These are phyloP conservation scores for Cladosporium sp. DNA, from an alignment of 2,329 filamentous ascomycete species.

Conservation along the genomic window DNA sequence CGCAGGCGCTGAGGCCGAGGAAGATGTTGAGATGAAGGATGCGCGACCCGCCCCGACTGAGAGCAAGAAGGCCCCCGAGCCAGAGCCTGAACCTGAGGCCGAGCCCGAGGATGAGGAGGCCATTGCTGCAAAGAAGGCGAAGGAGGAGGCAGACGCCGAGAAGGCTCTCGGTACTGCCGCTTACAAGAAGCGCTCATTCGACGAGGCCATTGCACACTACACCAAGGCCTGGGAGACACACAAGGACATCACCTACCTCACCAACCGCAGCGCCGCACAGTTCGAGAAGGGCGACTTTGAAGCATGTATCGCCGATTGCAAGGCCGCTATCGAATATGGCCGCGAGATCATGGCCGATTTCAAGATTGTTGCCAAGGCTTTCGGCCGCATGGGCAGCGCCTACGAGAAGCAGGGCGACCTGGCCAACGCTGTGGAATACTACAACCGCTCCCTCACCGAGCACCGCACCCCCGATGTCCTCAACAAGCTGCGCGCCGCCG, in stretches of 20 bases:
- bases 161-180: conserved; percentile 91
- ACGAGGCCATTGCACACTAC: conserved; percentile 92
- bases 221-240: conserved; percentile 88
- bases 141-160: conserved; percentile 89
- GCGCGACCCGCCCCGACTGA: conserved; percentile 50
- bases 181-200: conserved; percentile 98
- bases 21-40: conserved; percentile 79
- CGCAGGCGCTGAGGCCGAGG: conserved; percentile 47
- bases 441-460: conserved; percentile 91
- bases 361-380: conserved; percentile 97
- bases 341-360: conserved; percentile 91
- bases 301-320: conserved; percentile 80
- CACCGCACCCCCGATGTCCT: conserved; percentile 94
- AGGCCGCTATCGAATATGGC: conserved; percentile 85
- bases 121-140: conserved; percentile 80
- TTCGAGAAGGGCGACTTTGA: conserved; percentile 97
- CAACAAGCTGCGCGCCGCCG: conserved; percentile 84
- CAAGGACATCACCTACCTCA: conserved; percentile 97
- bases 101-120: conserved; percentile 79
- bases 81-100: conserved; percentile 65
- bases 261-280: conserved; percentile 90
- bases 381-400: conserved; percentile 87
- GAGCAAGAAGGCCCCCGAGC: conserved; percentile 61
- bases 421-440: conserved; percentile 78
- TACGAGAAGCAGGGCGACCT: conserved; percentile 89